phyloP scores from a whole-genome alignment of 306 rosid genomes.

The Trichosanthes truncata region DNA sequence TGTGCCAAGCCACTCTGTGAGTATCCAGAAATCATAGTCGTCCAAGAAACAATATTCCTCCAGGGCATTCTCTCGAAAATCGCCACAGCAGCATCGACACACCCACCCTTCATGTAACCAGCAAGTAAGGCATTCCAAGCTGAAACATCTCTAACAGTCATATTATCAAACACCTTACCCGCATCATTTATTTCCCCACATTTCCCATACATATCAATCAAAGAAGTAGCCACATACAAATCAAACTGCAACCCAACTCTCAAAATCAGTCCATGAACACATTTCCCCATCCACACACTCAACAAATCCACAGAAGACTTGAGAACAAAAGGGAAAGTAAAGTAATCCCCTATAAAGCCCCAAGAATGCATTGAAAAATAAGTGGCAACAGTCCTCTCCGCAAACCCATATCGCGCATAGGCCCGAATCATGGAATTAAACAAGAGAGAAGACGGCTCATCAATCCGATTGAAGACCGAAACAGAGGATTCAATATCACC shows the following conservation, averaged over 20 bases:
- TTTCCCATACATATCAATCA: constrained; percentile 54
- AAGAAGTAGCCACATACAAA: constrained; percentile 38
- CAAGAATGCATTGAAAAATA: not conserved
- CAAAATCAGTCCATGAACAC: constrained; percentile 50
- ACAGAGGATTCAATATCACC: constrained; percentile 3
- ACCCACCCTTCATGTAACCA: constrained; percentile 55
- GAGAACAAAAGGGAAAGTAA: constrained; percentile 62
- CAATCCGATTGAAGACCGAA: not conserved
- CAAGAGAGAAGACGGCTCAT: not conserved
- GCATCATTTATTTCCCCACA: constrained; percentile 45
- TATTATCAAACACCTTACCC: constrained; percentile 42
- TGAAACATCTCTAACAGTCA: constrained; percentile 41
- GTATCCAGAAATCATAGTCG: constrained; percentile 64
- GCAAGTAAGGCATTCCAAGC: constrained; percentile 65
- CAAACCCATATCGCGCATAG: constrained; percentile 6
- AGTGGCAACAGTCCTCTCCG: constrained; percentile 4
- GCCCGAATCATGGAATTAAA: constrained; percentile 12
- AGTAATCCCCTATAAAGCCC: constrained; percentile 21
- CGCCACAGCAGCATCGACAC: constrained; percentile 40
- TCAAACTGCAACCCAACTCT: constrained; percentile 41
- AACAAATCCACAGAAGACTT: constrained; percentile 50
- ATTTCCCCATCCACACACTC: constrained; percentile 36
- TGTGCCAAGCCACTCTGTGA: constrained; percentile 33
- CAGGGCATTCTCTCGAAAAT: constrained; percentile 62
- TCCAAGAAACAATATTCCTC: constrained; percentile 75